A percentile compares a stretch with the other conserved stretches of the same genome.
These are phyloP conservation scores for Fragaria ananassa DNA, from an alignment of 306 rosid species.

Conservation along the genomic window DNA sequence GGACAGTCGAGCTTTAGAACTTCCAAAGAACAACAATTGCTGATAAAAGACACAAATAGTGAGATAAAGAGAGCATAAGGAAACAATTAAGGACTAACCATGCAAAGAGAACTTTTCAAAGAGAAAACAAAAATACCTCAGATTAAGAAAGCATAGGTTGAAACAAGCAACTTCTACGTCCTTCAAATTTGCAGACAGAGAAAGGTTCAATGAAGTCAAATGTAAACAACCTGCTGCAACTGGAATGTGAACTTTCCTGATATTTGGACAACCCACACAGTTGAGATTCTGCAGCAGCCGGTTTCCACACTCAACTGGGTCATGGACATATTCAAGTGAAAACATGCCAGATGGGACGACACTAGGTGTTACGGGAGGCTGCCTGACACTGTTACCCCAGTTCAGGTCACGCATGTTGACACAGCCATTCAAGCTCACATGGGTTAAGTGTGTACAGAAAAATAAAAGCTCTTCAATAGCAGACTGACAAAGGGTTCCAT, in stretches of 20 bases:
- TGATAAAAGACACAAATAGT: slow-evolving; percentile 26
- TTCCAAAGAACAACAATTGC: slow-evolving; percentile 84
- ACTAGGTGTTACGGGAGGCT: slow-evolving; percentile 37
- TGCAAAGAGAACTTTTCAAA: background rate
- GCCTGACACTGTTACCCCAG: slow-evolving; percentile 58
- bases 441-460: slow-evolving; percentile 85
- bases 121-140: slow-evolving; percentile 51
- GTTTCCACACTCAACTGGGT: slow-evolving; percentile 50
- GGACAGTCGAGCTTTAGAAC: slow-evolving; percentile 86
- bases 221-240: slow-evolving; percentile 68
- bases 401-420: slow-evolving; percentile 91
- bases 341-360: slow-evolving; percentile 31
- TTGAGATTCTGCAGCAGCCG: slow-evolving; percentile 84
- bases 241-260: slow-evolving; percentile 87
- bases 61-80: background rate
- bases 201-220: slow-evolving; percentile 69
- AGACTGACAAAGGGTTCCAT: slow-evolving; percentile 84
- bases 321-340: slow-evolving; percentile 33
- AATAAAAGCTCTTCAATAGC: slow-evolving; percentile 98
- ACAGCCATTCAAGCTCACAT: slow-evolving; percentile 97
- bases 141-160: slow-evolving; percentile 82
- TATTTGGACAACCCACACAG: slow-evolving; percentile 91
- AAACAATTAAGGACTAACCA: slow-evolving; percentile 21
- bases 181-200: slow-evolving; percentile 75
- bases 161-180: slow-evolving; percentile 87